Percentiles rank a stretch among this genome's conserved stretches.
Conservation (phyloP, 1,284 basidiomycete species). For the Boletus semigastroideus region DNA sequence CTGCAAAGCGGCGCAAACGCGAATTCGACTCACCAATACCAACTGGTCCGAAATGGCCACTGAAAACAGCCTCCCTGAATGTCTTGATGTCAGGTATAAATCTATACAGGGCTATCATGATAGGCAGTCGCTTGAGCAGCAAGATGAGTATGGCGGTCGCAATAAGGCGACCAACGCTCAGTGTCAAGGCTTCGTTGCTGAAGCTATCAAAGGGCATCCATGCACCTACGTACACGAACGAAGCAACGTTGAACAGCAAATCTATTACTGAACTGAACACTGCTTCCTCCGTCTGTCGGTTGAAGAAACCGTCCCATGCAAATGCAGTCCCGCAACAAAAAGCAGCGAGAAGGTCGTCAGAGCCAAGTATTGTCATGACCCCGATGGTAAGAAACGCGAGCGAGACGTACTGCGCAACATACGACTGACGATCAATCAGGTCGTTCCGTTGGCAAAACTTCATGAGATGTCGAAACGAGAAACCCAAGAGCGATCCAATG, state of each 20-base stretch:
- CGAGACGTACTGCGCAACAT: slow-evolving; percentile 78
- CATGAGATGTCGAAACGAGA: slow-evolving; percentile 88
- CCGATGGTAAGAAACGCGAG: slow-evolving; percentile 83
- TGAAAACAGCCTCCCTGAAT: slow-evolving; percentile 82
- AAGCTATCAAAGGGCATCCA: slow-evolving; percentile 91
- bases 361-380: slow-evolving; percentile 82
- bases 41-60: slow-evolving; percentile 93
- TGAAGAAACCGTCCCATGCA: slow-evolving; percentile 99
- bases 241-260: slow-evolving; percentile 85
- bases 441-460: slow-evolving; percentile 89
- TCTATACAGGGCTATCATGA: slow-evolving; percentile 79
- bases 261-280: slow-evolving; percentile 97
- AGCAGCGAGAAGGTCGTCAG: slow-evolving; percentile 90
- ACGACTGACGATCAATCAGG: slow-evolving; percentile 94
- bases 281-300: slow-evolving; percentile 91
- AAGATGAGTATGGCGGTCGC: slow-evolving; percentile 80
- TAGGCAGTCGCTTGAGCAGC: slow-evolving; percentile 78
- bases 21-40: slow-evolving; percentile 64
- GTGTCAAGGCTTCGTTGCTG: slow-evolving; percentile 58
- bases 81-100: slow-evolving; percentile 96
- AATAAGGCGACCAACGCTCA: slow-evolving; percentile 81
- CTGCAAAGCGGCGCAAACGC: neutral
- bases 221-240: slow-evolving; percentile 91
- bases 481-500: slow-evolving; percentile 81
- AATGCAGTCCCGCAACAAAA: slow-evolving; percentile 97